Percentiles rank a stretch among this genome's conserved stretches.
Evolutionary conservation across 805 yeast genomes (phyloP).

Genomic region (Metschnikowia baotianmanensis): DNA sequence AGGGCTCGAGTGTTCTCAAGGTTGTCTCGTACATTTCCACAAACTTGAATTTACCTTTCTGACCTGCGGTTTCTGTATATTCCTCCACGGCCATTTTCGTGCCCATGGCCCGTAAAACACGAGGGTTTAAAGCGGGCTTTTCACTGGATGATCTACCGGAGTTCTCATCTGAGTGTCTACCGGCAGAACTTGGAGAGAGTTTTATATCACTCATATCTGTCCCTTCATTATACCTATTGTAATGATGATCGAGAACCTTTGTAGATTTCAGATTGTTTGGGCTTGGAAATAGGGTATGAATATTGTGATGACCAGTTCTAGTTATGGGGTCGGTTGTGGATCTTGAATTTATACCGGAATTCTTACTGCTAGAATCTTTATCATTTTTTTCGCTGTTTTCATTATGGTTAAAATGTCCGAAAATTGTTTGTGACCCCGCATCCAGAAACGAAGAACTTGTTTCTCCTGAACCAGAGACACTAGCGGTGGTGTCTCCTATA

Average conservation of each 20-base stretch:
- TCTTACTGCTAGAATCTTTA: too few species aligned
- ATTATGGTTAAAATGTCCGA: neutral
- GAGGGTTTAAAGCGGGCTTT: constrained; percentile 1
- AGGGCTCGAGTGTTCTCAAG: constrained; percentile 3
- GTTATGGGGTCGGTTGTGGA: too few species aligned
- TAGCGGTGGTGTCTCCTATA: neutral
- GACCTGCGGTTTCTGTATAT: neutral
- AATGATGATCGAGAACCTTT: too few species aligned
- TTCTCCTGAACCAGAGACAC: neutral
- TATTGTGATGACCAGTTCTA: too few species aligned
- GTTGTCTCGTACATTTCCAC: constrained; percentile 13
- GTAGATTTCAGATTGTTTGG: too few species aligned
- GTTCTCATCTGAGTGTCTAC: neutral
- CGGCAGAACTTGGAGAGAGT: neutral
- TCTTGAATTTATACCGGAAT: too few species aligned
- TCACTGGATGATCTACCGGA: too few species aligned
- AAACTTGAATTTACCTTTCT: constrained; percentile 9
- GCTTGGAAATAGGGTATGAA: too few species aligned
- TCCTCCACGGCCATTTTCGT: constrained; percentile 4
- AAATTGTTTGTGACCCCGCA: constrained; percentile 1
- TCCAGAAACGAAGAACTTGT: constrained; percentile 5
- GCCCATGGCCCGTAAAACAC: constrained; percentile 6
- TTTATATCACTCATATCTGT: neutral
- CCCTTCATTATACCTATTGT: neutral
- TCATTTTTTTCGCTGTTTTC: too few species aligned